Conservation (phyloP, 176 grass and related monocot species). For the Carex parvula region DNA sequence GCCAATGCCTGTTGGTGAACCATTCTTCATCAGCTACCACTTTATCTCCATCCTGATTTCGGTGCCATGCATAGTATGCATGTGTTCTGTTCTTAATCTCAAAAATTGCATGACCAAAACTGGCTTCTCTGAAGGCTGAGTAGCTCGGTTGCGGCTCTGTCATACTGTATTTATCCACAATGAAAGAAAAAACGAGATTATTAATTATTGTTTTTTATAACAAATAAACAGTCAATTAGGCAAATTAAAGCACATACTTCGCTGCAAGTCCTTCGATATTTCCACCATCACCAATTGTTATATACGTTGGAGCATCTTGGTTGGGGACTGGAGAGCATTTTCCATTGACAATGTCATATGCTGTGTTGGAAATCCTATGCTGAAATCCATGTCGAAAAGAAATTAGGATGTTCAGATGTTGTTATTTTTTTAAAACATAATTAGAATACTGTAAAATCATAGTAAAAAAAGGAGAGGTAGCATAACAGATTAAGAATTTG, state of each 20-base stretch:
- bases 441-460: background rate
- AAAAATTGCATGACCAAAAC: slow-evolving; percentile 85
- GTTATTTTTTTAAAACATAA: background rate
- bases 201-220: background rate
- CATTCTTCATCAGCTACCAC: slow-evolving; percentile 61
- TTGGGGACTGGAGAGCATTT: slow-evolving; percentile 51
- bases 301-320: slow-evolving; percentile 61
- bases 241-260: slow-evolving; percentile 39
- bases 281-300: slow-evolving; percentile 85
- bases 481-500: background rate
- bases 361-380: slow-evolving; percentile 77
- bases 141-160: slow-evolving; percentile 73
- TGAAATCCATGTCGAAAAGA: slow-evolving; percentile 28
- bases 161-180: slow-evolving; percentile 48
- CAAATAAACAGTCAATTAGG: background rate
- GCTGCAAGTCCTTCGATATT: slow-evolving; percentile 78
- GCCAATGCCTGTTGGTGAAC: slow-evolving; percentile 82
- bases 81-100: slow-evolving; percentile 92
- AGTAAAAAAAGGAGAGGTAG: background rate
- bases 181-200: background rate
- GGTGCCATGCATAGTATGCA: slow-evolving; percentile 80
- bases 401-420: background rate
- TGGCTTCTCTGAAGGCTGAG: slow-evolving; percentile 87
- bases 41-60: slow-evolving; percentile 63
- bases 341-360: slow-evolving; percentile 69